phyloP scores from a whole-genome alignment of 148 eudicot genomes.

The Suaeda aralocaspica region DNA sequence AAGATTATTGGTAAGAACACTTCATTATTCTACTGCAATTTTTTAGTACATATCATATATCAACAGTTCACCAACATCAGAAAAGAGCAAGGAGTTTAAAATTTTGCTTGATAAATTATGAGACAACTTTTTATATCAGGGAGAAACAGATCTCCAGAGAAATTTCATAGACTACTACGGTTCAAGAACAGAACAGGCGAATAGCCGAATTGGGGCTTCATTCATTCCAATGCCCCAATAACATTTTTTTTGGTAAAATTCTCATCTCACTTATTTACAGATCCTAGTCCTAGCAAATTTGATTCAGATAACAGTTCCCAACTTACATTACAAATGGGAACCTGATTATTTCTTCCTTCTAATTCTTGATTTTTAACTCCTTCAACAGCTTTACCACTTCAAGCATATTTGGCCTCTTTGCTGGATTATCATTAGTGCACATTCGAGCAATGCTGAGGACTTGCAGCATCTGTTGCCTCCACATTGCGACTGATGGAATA shows the following conservation, averaged over 20 bases:
- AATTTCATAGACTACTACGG: conserved; percentile 21
- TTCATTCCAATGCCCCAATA: conserved; percentile 12
- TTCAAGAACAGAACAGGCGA: not conserved
- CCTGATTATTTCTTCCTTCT: not conserved
- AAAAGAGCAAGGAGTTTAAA: not conserved
- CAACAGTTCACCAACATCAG: not conserved
- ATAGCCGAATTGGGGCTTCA: conserved; percentile 1
- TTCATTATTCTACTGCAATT: not conserved
- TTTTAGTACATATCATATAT: not conserved
- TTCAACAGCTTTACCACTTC: conserved; percentile 67
- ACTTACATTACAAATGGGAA: not conserved
- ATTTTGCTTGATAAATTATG: not conserved
- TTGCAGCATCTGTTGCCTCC: conserved; percentile 60
- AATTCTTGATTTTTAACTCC: conserved; percentile 37
- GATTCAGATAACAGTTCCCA: conserved; percentile 18
- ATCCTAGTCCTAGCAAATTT: conserved; percentile 1
- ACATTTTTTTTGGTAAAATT: not conserved
- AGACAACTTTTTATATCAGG: not conserved
- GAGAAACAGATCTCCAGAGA: conserved; percentile 1
- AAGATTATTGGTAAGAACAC: conserved; percentile 1
- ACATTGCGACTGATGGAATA: conserved; percentile 29
- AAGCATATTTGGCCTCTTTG: conserved; percentile 74
- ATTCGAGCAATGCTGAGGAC: conserved; percentile 59
- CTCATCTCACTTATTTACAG: conserved; percentile 25
- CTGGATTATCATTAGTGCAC: conserved; percentile 74